Conservation (phyloP, 306 rosid genomes). For the Fagus crenata region DNA sequence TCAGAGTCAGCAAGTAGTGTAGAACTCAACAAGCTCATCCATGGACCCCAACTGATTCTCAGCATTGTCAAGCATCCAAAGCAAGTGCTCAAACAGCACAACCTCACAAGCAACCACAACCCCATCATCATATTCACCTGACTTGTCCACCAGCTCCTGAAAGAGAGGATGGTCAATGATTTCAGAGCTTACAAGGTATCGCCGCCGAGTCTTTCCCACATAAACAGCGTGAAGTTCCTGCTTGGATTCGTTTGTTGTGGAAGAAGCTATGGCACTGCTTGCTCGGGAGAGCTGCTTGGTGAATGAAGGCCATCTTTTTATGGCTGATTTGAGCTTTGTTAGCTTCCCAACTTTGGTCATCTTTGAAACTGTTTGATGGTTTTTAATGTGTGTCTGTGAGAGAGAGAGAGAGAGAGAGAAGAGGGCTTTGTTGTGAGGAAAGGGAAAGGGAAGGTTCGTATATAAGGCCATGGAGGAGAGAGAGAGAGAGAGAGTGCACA, state of each 20-base stretch:
- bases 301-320: constrained; percentile 75
- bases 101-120: constrained; percentile 73
- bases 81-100: constrained; percentile 84
- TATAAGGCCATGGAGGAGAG: constrained; percentile 40
- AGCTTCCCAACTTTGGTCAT: constrained; percentile 81
- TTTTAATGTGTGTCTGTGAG: constrained; percentile 5
- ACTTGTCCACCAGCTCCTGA: constrained; percentile 73
- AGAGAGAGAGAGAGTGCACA: constrained; percentile 15
- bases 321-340: constrained; percentile 82
- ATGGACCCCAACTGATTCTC: constrained; percentile 72
- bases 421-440: constrained; percentile 8
- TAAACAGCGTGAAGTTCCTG: constrained; percentile 54
- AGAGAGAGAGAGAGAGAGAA: constrained; percentile 10
- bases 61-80: constrained; percentile 83
- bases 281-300: constrained; percentile 63
- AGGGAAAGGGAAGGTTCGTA: constrained; percentile 38
- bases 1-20: constrained; percentile 51
- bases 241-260: constrained; percentile 4
- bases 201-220: constrained; percentile 75
- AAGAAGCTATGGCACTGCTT: constrained; percentile 38
- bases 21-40: constrained; percentile 82
- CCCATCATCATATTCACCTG: constrained; percentile 35
- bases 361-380: constrained; percentile 31
- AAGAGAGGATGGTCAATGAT: constrained; percentile 71
- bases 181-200: constrained; percentile 64